phyloP scores from a whole-genome alignment of 2,329 filamentous ascomycete species.

The Talaromyces sp. region DNA sequence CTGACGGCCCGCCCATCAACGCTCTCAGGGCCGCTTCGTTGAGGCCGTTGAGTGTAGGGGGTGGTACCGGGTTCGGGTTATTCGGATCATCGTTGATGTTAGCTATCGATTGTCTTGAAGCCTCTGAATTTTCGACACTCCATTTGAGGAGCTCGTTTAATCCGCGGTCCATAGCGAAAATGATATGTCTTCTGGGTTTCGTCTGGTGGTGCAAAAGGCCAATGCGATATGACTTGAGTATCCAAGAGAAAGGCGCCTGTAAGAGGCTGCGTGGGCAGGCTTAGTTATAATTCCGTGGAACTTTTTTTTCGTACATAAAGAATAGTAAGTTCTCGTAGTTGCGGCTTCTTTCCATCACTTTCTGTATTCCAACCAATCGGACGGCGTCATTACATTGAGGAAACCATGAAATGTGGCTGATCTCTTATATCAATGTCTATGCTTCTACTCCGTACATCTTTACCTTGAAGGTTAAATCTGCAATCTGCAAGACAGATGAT shows the following conservation, averaged over 20 bases:
- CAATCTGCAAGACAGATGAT: neutral
- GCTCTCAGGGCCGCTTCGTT: conserved; percentile 68
- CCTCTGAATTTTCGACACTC: conserved; percentile 62
- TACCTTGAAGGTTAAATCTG: neutral
- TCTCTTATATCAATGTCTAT: neutral
- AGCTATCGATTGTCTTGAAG: conserved; percentile 32
- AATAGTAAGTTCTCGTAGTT: conserved; percentile 15
- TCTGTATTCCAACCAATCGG: conserved; percentile 14
- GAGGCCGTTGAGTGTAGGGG: conserved; percentile 44
- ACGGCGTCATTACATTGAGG: neutral
- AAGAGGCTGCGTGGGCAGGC: neutral
- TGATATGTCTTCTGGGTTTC: neutral
- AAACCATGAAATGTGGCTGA: conserved; percentile 2
- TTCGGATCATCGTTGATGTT: conserved; percentile 27
- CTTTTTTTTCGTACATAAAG: neutral
- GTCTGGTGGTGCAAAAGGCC: no score
- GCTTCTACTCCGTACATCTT: neutral
- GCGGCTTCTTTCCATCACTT: conserved; percentile 18
- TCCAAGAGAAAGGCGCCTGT: no score
- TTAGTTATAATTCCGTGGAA: neutral
- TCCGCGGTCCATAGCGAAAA: conserved; percentile 54
- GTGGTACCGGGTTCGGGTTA: conserved; percentile 32
- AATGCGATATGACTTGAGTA: no score
- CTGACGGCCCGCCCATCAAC: conserved; percentile 77
- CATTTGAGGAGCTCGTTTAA: conserved; percentile 78